phyloP scores from a whole-genome alignment of 1,284 basidiomycete genomes.

The Hemileia vastatrix region DNA sequence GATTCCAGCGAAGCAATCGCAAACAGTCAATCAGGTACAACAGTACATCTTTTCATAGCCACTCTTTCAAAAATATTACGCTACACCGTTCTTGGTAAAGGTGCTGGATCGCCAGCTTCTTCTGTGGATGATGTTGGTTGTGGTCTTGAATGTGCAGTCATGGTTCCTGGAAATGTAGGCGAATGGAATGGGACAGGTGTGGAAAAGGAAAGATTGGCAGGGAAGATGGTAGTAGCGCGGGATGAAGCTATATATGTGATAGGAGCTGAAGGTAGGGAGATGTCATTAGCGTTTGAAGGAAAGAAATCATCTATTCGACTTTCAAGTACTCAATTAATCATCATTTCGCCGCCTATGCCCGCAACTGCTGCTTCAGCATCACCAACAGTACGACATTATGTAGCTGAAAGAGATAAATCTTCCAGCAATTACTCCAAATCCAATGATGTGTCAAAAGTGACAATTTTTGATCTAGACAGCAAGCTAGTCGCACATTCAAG shows the following conservation, averaged over 20 bases:
- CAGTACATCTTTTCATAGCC: slow-evolving; percentile 61
- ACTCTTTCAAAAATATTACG: slow-evolving; percentile 71
- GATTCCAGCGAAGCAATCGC: no score
- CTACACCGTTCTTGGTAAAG: slow-evolving; percentile 65
- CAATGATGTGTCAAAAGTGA: no score
- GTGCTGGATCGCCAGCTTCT: slow-evolving; percentile 55
- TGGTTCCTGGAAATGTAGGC: no score
- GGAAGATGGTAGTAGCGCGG: slow-evolving; percentile 64
- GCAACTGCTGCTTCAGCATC: no score
- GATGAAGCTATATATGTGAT: slow-evolving; percentile 89
- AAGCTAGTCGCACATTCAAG: slow-evolving; percentile 77
- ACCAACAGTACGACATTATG: no score
- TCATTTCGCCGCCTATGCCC: slow-evolving; percentile 70
- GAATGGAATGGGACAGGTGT: no score
- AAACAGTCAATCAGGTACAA: no score
- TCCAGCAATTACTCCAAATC: no score
- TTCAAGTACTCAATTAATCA: slow-evolving; percentile 60
- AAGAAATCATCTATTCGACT: slow-evolving; percentile 51
- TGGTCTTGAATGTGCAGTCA: slow-evolving; percentile 72
- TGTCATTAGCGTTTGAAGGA: slow-evolving; percentile 87
- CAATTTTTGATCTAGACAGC: slow-evolving; percentile 84
- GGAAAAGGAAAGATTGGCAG: no score
- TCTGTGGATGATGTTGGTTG: slow-evolving; percentile 78
- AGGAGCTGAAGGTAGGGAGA: slow-evolving; percentile 68
- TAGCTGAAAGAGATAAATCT: no score